phyloP scores from a whole-genome alignment of 192 early-diverging fungal genomes.

The Chytriomyces sp. region DNA sequence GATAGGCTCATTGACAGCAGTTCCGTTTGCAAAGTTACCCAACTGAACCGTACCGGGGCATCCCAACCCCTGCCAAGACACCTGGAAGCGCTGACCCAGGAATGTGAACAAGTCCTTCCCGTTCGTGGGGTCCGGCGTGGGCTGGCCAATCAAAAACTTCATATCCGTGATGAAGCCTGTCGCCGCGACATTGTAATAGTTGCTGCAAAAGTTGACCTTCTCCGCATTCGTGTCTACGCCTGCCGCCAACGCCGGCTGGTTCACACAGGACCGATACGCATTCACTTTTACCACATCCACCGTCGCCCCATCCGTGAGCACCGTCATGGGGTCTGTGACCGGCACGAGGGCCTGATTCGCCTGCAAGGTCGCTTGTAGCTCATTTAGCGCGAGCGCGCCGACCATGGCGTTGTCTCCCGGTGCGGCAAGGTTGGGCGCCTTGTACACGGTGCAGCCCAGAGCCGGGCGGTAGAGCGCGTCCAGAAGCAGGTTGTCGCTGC shows the following conservation, averaged over 20 bases:
- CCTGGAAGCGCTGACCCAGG: too few relatives aligned
- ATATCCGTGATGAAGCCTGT: constrained; percentile 26
- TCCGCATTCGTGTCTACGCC: background rate
- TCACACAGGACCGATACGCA: constrained; percentile 2
- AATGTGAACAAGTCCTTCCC: constrained; percentile 30
- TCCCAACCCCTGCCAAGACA: constrained; percentile 21
- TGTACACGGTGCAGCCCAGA: constrained; percentile 39
- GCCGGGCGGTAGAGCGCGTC: constrained; percentile 30
- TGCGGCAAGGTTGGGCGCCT: constrained; percentile 41
- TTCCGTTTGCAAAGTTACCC: background rate
- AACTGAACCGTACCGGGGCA: constrained; percentile 10
- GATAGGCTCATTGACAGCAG: background rate
- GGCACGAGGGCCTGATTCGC: constrained; percentile 40
- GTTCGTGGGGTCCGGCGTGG: constrained; percentile 8
- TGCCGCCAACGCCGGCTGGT: background rate
- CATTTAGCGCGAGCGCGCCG: constrained; percentile 40
- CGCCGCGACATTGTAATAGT: constrained; percentile 11
- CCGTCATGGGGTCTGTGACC: constrained; percentile 42
- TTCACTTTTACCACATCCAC: constrained; percentile 20
- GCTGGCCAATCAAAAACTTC: constrained; percentile 19
- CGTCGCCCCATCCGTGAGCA: constrained; percentile 20
- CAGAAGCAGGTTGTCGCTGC: constrained; percentile 43
- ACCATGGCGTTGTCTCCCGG: constrained; percentile 6
- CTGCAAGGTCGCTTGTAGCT: constrained; percentile 41
- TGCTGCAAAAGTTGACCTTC: constrained; percentile 17